A percentile compares a stretch with the other conserved stretches of the same genome.
Evolutionary conservation across 352 stramenopile genomes (phyloP).

Genomic region (Globisporangium solare): DNA sequence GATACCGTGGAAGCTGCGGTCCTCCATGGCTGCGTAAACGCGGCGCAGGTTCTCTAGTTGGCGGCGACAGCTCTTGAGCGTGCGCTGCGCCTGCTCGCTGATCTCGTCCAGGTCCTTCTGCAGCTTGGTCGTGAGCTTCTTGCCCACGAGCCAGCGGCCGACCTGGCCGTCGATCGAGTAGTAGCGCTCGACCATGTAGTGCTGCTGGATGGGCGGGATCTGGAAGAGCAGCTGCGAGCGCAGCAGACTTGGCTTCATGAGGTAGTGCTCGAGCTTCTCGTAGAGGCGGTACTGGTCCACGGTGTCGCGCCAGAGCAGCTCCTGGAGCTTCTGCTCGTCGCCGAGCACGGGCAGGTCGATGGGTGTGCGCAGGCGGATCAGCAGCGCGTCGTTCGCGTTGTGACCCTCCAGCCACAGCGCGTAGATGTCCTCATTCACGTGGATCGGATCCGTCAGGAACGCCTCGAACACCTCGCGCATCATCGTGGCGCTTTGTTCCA

Average conservation of each 20-base stretch:
- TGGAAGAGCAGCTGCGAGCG: slow-evolving; percentile 79
- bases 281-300: slow-evolving; percentile 83
- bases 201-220: slow-evolving; percentile 68
- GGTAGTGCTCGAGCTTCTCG: slow-evolving; percentile 80
- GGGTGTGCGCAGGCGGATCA: slow-evolving; percentile 42
- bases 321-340: slow-evolving; percentile 46
- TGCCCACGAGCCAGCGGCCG: slow-evolving; percentile 69
- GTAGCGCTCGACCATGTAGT: slow-evolving; percentile 81
- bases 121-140: slow-evolving; percentile 76
- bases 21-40: slow-evolving; percentile 69
- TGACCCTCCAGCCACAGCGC: slow-evolving; percentile 73
- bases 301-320: slow-evolving; percentile 74
- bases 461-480: slow-evolving; percentile 82
- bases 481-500: slow-evolving; percentile 2
- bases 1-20: slow-evolving; percentile 75
- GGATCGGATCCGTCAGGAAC: slow-evolving; percentile 77
- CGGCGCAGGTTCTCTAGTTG: slow-evolving; percentile 77
- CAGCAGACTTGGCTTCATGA: slow-evolving; percentile 76
- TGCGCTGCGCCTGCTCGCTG: slow-evolving; percentile 55
- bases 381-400: slow-evolving; percentile 53
- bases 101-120: slow-evolving; percentile 87
- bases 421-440: slow-evolving; percentile 75
- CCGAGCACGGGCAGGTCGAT: slow-evolving; percentile 44
- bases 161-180: slow-evolving; percentile 70
- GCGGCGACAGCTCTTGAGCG: slow-evolving; percentile 68